Percentiles rank a stretch among this genome's conserved stretches.
phyloP scores from a whole-genome alignment of 805 yeast species.

The Candida nemodendra region DNA sequence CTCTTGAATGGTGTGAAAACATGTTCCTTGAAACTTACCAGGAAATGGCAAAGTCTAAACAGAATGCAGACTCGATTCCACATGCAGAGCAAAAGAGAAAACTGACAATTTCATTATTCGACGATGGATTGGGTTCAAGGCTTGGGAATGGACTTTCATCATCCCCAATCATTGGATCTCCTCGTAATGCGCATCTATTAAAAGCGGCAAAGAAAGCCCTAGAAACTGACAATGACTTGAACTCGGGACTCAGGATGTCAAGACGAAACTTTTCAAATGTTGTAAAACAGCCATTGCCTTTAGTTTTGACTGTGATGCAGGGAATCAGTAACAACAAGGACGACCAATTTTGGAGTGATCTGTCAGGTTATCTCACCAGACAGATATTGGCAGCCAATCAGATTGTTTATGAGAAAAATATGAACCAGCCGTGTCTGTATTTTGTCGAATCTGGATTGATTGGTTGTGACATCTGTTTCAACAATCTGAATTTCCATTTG shows the following conservation, averaged over 20 bases:
- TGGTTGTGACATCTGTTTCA: slow-evolving; percentile 45
- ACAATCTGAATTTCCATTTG: slow-evolving; percentile 32
- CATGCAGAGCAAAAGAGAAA: slow-evolving; percentile 13
- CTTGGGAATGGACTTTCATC: slow-evolving; percentile 4
- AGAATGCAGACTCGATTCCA: not conserved
- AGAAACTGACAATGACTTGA: slow-evolving; percentile 36
- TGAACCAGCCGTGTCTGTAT: slow-evolving; percentile 52
- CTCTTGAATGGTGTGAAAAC: slow-evolving; percentile 97
- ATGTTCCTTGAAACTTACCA: slow-evolving; percentile 69
- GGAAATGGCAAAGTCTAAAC: slow-evolving; percentile 18
- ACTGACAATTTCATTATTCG: slow-evolving; percentile 16
- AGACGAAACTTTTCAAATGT: slow-evolving; percentile 13
- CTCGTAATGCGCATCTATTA: slow-evolving; percentile 50
- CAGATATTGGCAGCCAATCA: slow-evolving; percentile 29
- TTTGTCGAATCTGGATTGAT: slow-evolving; percentile 51
- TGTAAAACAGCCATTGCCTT: slow-evolving; percentile 49
- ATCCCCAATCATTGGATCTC: slow-evolving; percentile 41
- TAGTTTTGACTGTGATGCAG: slow-evolving; percentile 62
- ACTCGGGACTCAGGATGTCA: slow-evolving; percentile 12
- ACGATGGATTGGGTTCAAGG: slow-evolving; percentile 7
- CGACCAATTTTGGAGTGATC: slow-evolving; percentile 59
- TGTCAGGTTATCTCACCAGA: slow-evolving; percentile 56
- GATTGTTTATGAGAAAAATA: slow-evolving; percentile 45
- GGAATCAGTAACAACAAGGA: slow-evolving; percentile 49
- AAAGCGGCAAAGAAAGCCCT: slow-evolving; percentile 48